A percentile compares a stretch with the other conserved stretches of the same genome.
These are phyloP conservation scores for Thelonectria olida DNA, from an alignment of 2,329 filamentous ascomycete genomes.

Conservation along the genomic window DNA sequence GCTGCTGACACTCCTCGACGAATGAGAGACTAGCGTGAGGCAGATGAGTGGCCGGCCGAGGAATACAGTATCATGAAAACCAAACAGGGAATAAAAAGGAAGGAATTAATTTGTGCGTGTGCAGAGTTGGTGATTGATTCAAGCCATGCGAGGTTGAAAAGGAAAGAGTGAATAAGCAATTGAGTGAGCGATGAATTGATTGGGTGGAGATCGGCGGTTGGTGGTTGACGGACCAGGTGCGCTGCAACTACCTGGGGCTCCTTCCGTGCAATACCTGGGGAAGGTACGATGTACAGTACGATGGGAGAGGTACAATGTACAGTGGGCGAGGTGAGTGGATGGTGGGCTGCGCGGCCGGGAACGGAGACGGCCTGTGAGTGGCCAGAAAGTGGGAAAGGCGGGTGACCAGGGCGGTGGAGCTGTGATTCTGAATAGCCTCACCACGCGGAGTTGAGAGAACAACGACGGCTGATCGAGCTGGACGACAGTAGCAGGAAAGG, in stretches of 20 bases:
- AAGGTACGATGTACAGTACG: constrained; percentile 19
- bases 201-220: constrained; percentile 8
- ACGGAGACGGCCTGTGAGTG: constrained; percentile 37
- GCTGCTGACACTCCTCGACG: constrained; percentile 11
- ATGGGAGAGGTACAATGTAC: constrained; percentile 21
- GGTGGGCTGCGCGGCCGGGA: constrained; percentile 23
- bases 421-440: constrained; percentile 53
- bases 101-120: neutral
- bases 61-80: constrained; percentile 4
- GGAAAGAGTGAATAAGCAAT: constrained; percentile 6
- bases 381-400: constrained; percentile 34
- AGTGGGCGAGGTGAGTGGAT: constrained; percentile 19
- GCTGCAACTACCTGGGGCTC: constrained; percentile 16
- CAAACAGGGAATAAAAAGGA: neutral
- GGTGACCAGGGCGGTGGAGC: constrained; percentile 30
- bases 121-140: constrained; percentile 9
- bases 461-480: constrained; percentile 22
- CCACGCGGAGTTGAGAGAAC: constrained; percentile 34
- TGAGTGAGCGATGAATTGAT: neutral
- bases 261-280: constrained; percentile 22
- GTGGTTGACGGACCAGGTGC: constrained; percentile 10
- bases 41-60: constrained; percentile 2
- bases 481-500: constrained; percentile 24
- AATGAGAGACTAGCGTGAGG: constrained; percentile 11
- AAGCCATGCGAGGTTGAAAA: neutral